Base-by-base conservation (phyloP, 331 rosid species). In the Prunus yedoensis region DNA sequence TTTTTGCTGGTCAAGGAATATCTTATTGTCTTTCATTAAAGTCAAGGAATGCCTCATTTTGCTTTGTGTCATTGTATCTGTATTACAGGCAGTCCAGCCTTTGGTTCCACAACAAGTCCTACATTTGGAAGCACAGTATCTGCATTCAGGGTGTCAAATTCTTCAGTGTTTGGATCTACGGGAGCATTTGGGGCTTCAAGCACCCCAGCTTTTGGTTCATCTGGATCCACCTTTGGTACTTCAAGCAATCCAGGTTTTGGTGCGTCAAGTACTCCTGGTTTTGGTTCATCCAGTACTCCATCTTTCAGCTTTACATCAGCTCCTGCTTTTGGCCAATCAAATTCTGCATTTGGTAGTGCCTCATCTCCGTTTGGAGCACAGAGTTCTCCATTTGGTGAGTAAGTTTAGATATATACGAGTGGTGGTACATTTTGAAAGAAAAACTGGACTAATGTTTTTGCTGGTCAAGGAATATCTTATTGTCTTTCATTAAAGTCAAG, bases 121-220 rank as follows among this genome's bases (percentile, higher is more conserved):
- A 84, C 86, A 2, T 83, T 86, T 76, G 90, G 90, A 57, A 85
- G 61, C 89, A 82, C 92, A 4, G 88, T 90, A 30, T 65, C 77
- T 72, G 83, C 91, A 77, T 91, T 87, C 77, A 85, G 96, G 3
- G 80, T 58, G 71, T 62, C 94, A 45, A 89, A 64, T 77, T 12
- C 94, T 60, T 81, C 90, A n/a, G 83, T 75, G n/a, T 92, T 92
- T 81, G 93, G 91, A 27, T 67, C 89, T n/a, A 87, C 88, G 35
- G 91, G 89, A 51, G 89, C 89, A 17, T 92, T 88, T 68, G 98
- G 97, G 20, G 81, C 92, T 10, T 65, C 96, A 21, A 89, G 80
- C 77, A 83, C 77, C 17, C 72, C 85, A 0, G 41, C 78, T 5
- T 82, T 73, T 67, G 81, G 79, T 13, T 46, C 85, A 25, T 25